A percentile compares a stretch with the other conserved stretches of the same genome.
These are phyloP conservation scores for Ustilago loliicola DNA, from an alignment of 1,284 basidiomycete genomes.

Conservation along the genomic window DNA sequence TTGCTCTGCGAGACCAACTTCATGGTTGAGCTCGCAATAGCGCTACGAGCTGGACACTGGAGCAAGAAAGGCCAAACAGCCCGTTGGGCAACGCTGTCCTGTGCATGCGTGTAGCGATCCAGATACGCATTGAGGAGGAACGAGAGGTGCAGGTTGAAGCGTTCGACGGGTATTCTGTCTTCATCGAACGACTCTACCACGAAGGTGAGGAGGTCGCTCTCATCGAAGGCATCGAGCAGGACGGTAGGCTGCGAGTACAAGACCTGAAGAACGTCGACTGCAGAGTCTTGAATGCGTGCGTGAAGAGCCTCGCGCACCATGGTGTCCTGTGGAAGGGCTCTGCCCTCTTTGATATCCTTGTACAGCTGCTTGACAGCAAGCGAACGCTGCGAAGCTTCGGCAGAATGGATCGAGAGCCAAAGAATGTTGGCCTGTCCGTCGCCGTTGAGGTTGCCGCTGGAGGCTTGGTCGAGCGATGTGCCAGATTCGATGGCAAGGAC, in stretches of 20 bases:
- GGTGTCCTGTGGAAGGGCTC: conserved; percentile 43
- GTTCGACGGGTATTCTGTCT: conserved; percentile 23
- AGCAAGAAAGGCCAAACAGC: conserved; percentile 46
- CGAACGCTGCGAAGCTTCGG: conserved; percentile 50
- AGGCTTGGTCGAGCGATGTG: conserved; percentile 32
- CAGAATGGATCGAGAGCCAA: conserved; percentile 64
- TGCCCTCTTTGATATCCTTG: conserved; percentile 34
- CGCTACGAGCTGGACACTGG: conserved; percentile 17
- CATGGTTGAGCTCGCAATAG: conserved; percentile 16
- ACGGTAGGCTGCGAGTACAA: conserved; percentile 47
- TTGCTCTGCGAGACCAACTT: conserved; percentile 18
- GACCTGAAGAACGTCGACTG: conserved; percentile 46
- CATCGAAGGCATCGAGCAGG: conserved; percentile 46
- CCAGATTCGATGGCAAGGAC: conserved; percentile 55
- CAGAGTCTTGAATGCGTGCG: conserved; percentile 49
- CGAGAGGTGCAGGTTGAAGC: conserved; percentile 43
- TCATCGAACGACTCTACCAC: conserved; percentile 38
- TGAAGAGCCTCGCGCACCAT: conserved; percentile 61
- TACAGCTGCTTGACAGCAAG: conserved; percentile 57
- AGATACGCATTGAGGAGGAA: conserved; percentile 33
- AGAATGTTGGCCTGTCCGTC: conserved; percentile 43
- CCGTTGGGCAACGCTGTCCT: conserved; percentile 29
- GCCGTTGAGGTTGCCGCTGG: conserved; percentile 17
- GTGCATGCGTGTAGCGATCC: conserved; percentile 13
- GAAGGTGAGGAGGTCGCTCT: conserved; percentile 33